These are phyloP conservation scores for Corymbia citriodora DNA, from an alignment of 441 rosid genomes.

Conservation along the genomic window DNA sequence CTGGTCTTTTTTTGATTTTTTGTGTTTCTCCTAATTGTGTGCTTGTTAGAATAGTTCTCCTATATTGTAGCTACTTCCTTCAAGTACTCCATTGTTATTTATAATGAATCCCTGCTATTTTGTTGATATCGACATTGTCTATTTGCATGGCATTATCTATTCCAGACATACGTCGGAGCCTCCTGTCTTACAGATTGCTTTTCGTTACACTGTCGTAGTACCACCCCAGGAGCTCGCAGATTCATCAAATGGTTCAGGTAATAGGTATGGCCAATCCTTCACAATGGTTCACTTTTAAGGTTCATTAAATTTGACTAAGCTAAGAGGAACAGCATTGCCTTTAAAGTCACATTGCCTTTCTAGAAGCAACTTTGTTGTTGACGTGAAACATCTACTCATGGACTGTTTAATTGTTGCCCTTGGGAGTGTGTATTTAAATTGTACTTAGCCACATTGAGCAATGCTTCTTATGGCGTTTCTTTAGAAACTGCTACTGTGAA, in stretches of 20 bases:
- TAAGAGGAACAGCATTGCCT: neutral
- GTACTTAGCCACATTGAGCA: neutral
- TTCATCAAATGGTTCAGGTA: constrained; percentile 45
- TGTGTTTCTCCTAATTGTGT: neutral
- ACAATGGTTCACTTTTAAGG: neutral
- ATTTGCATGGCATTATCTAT: neutral
- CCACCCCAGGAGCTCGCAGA: constrained; percentile 73
- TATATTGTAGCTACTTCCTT: neutral
- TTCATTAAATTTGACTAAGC: neutral
- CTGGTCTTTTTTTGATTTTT: neutral
- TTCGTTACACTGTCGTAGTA: constrained; percentile 85
- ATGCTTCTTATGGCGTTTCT: neutral
- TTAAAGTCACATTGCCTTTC: neutral
- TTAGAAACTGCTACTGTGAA: neutral
- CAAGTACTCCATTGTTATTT: neutral
- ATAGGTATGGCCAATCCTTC: constrained; percentile 46
- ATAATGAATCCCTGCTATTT: neutral
- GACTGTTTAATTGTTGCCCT: neutral
- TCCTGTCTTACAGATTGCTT: constrained; percentile 90
- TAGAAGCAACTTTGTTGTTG: neutral
- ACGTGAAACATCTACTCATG: neutral
- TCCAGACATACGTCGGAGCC: constrained; percentile 78
- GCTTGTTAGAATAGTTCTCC: neutral
- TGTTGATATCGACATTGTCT: neutral
- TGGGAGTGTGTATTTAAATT: neutral